Evolutionary conservation across 208 protist genomes (phyloP), one percentile per base, ranked within the genome.

Genomic region (Jaenimonas drosophilae): DNA sequence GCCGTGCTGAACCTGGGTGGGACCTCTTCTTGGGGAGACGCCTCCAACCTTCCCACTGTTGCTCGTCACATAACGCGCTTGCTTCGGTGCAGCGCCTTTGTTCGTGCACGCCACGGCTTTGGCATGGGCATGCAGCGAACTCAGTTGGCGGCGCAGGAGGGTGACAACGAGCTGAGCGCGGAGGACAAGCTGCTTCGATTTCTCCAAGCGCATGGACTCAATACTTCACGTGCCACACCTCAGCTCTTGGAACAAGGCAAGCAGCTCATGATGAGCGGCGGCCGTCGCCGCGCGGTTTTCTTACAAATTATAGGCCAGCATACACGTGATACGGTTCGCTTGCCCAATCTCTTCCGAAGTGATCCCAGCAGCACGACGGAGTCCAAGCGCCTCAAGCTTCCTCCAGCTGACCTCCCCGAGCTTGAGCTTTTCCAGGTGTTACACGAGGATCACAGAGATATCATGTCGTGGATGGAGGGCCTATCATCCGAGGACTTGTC

Each of bases 81-180:
- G 31, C 45, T 91, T 4, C 59, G 66, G 36, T 70, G 60, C 5
- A 70, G 54, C 33, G 64, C 75, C 16, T 91, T 83, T 64, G 77
- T 91, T 12, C 64, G 82, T 14, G 60, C 72, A 7, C 73, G 77
- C 4, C 82, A 91, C 51, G 76, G 77, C 31, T 91, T 91, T 51
- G 82, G 82, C 19, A 76, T 91, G 72, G 82, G 82, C 44, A 70
- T 84, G 70, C 78, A 86, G 54, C 76, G 82, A 31, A 81, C 74
- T 14, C 75, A 91, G 54, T 59, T 91, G 7, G 58, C 71, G 1
- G 55, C 59, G 16, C 74, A 75, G 34, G 60, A 63, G 41, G 74
- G 60, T 17, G 77, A 91, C 49, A 42, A 64, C 38, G 23, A 77
- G 50, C 59, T 89, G 24, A 73, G 69, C 6, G 57, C 78, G 1